A percentile compares a stretch with the other conserved stretches of the same genome.
Evolutionary conservation across 129 eudicot genomes (phyloP).

Genomic region (Rutidosis leptorrhynchoides): DNA sequence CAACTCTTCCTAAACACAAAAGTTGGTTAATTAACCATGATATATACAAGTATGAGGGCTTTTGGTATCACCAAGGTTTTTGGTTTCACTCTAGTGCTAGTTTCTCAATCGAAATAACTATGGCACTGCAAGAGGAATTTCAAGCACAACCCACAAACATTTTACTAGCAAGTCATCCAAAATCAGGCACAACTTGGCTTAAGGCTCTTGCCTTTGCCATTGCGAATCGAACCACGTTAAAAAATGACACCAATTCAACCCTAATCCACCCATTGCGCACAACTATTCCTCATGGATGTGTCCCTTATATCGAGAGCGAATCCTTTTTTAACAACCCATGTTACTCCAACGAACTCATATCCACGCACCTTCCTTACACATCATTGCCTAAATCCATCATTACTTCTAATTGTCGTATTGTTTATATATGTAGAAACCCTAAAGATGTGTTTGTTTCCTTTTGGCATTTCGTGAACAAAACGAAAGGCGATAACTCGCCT

Average conservation of each 20-base stretch:
- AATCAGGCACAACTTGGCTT: slow-evolving; percentile 23
- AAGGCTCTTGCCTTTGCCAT: slow-evolving; percentile 21
- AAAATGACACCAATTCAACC: not conserved
- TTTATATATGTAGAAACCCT: slow-evolving; percentile 28
- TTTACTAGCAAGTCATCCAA: not conserved
- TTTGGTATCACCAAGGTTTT: slow-evolving; percentile 11
- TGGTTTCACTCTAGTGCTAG: not conserved
- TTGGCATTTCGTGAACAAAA: slow-evolving; percentile 19
- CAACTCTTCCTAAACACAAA: not conserved
- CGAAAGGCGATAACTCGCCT: not conserved
- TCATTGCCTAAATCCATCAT: slow-evolving; percentile 12
- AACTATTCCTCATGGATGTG: not conserved
- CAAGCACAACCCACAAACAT: not conserved
- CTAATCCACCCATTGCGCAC: slow-evolving; percentile 1
- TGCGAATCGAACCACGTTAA: not conserved
- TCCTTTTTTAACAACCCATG: slow-evolving; percentile 3
- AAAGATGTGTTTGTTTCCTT: slow-evolving; percentile 20
- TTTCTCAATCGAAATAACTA: not conserved
- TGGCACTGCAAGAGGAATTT: slow-evolving; percentile 12
- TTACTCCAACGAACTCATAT: slow-evolving; percentile 3
- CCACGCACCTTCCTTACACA: slow-evolving; percentile 23
- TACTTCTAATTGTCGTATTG: slow-evolving; percentile 18
- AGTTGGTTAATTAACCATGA: not conserved
- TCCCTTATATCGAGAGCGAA: not conserved
- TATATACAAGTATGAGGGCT: not conserved